phyloP scores from a whole-genome alignment of 2,329 filamentous ascomycete species.

The Karstenula rhodostoma region DNA sequence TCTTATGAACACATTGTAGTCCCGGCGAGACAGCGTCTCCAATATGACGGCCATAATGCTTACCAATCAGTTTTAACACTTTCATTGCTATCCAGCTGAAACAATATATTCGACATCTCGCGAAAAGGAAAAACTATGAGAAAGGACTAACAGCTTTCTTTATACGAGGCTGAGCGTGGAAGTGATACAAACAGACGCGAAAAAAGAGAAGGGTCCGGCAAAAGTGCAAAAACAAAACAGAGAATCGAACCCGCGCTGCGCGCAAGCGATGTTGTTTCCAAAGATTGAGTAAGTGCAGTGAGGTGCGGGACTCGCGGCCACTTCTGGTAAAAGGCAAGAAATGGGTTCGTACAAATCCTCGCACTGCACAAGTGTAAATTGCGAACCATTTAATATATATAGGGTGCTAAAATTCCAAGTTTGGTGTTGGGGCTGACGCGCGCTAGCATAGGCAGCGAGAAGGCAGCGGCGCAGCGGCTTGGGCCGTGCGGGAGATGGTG shows the following conservation, averaged over 20 bases:
- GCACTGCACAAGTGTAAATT: constrained; percentile 64
- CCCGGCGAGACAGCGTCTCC: not conserved
- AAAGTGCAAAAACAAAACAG: constrained; percentile 37
- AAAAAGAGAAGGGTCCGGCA: constrained; percentile 10
- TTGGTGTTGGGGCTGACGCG: no score
- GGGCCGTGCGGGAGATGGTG: not conserved
- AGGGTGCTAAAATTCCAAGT: not conserved
- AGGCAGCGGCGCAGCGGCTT: not conserved
- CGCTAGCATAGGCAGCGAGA: not conserved
- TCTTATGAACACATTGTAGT: not conserved
- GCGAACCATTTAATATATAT: constrained; percentile 28
- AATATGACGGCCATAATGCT: not conserved
- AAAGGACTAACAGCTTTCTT: no score
- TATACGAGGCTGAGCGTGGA: not conserved
- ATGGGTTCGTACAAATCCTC: constrained; percentile 76
- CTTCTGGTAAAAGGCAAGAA: constrained; percentile 84
- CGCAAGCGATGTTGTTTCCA: constrained; percentile 53
- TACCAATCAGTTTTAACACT: not conserved
- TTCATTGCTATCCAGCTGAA: no score
- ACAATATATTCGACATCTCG: not conserved
- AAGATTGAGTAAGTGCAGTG: constrained; percentile 67
- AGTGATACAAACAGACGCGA: not conserved
- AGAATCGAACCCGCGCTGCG: constrained; percentile 55
- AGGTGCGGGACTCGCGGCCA: constrained; percentile 72
- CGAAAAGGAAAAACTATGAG: not conserved